Base-by-base conservation (phyloP, 83 land plant species). In the Diphasiastrum complanatum region DNA sequence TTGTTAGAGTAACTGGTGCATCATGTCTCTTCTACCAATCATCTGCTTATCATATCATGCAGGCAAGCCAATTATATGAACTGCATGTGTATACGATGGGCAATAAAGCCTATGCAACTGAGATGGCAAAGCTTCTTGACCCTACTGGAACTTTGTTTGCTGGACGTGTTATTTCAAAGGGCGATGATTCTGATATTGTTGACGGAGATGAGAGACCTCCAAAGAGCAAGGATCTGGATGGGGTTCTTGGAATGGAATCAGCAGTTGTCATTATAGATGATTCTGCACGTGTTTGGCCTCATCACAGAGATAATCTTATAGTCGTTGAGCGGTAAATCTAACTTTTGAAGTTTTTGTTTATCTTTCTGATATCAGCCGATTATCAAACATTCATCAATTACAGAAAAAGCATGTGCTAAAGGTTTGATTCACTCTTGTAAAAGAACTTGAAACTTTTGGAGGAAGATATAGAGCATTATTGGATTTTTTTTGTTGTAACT, bases 41-140 rank as follows among this genome's bases (percentile, higher is more conserved):
- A 64, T 12, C 4, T 65, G 23, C 5, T 60, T 47, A 46, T 37
- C 28, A 24, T 38, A 61, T 47, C 6, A 41, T 77, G 64, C 62
- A 95, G 99, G 99, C 99, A 55, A 90, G 97, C 46, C 78, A 95
- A 61, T 77, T 90, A 18, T 95, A 56, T 72, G 99, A 95, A 64
- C 63, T 95, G 70, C 99, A 95, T 68, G 78, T 95, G 5, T 95
- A 86, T 65, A 95, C 99, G 3, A 95, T 95, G 99, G 99, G 99
- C 52, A 95, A 95, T 78, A 95, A 84, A 64, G 73, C 81, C 18
- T 95, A 95, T 76, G 99, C 99, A 12, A 89, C 97, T 19, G 95
- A 95, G 78, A 95, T 95, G 99, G 99, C 99, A 10, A 95, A 86
- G 71, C 67, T 95, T 12, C 85, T 95, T 38, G 99, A 95, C 77